phyloP scores from a whole-genome alignment of 2,329 filamentous ascomycete species.

The Neonectria magnoliae region DNA sequence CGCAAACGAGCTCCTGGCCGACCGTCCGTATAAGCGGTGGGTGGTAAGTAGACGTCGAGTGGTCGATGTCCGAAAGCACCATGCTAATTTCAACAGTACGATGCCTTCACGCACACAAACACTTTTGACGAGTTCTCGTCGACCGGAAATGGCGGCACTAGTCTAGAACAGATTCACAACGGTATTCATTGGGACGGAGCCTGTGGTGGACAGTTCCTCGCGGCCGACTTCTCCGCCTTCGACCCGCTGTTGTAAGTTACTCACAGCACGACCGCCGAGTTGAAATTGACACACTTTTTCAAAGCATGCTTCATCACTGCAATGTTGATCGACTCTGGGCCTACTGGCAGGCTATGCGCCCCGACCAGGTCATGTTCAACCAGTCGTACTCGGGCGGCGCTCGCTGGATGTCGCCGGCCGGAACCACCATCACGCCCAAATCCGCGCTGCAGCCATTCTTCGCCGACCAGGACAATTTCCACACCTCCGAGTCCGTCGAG shows the following conservation, averaged over 20 bases:
- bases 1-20: constrained; percentile 49
- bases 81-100: constrained; percentile 49
- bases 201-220: constrained; percentile 55
- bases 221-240: constrained; percentile 54
- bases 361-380: constrained; percentile 48
- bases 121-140: constrained; percentile 50
- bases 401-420: constrained; percentile 53
- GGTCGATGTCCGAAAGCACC: not conserved
- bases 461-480: constrained; percentile 49
- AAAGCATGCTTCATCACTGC: constrained; percentile 59
- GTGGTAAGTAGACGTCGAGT: constrained; percentile 49
- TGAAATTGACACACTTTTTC: not conserved
- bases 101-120: constrained; percentile 50
- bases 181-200: constrained; percentile 53
- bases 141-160: constrained; percentile 48
- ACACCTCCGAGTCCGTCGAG: constrained; percentile 52
- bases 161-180: constrained; percentile 57
- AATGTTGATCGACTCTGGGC: constrained; percentile 74
- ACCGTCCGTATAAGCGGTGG: constrained; percentile 50
- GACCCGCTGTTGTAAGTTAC: constrained; percentile 57
- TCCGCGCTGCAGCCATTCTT: constrained; percentile 63
- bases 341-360: constrained; percentile 59
- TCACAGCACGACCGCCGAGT: too few species aligned
- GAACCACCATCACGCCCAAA: constrained; percentile 53
- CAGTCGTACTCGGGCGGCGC: constrained; percentile 47